These are phyloP conservation scores for Tubosaeta brunneosetosa DNA, from an alignment of 768 basidiomycete genomes.

Conservation along the genomic window DNA sequence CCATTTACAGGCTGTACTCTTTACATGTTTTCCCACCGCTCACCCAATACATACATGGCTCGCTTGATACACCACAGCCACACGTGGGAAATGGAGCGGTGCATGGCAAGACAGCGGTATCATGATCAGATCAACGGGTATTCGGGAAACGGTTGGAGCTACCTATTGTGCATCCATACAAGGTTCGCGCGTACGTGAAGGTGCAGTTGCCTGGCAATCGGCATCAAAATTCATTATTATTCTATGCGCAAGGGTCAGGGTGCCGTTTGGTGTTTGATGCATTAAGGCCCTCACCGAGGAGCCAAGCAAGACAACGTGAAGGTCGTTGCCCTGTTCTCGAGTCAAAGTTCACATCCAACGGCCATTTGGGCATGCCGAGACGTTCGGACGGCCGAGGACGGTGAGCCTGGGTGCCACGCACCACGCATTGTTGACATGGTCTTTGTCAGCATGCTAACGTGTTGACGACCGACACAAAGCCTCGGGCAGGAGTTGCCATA, in stretches of 20 bases:
- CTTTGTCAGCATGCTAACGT: not conserved
- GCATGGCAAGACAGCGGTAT: constrained; percentile 7
- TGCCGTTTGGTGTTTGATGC: not conserved
- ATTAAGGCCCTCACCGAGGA: not conserved
- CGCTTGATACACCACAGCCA: constrained; percentile 14
- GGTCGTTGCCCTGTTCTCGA: no score
- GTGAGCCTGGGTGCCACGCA: not conserved
- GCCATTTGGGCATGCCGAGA: not conserved
- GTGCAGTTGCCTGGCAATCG: constrained; percentile 22
- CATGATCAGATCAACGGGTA: constrained; percentile 10
- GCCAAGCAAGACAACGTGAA: not conserved
- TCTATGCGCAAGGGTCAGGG: constrained; percentile 1
- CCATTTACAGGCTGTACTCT: constrained; percentile 19
- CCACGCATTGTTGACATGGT: not conserved
- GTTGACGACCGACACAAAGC: not conserved
- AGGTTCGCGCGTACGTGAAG: constrained; percentile 15
- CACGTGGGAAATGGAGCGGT: constrained; percentile 13
- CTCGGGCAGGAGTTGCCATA: constrained; percentile 15
- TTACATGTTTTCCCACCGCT: constrained; percentile 10
- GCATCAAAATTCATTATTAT: constrained; percentile 14
- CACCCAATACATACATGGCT: no score
- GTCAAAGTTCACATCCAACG: no score
- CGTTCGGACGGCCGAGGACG: not conserved
- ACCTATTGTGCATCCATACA: not conserved
- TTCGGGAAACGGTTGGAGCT: not conserved